Evolutionary conservation across 192 early-diverging fungal species (phyloP).

Genomic region (Backusella circina): DNA sequence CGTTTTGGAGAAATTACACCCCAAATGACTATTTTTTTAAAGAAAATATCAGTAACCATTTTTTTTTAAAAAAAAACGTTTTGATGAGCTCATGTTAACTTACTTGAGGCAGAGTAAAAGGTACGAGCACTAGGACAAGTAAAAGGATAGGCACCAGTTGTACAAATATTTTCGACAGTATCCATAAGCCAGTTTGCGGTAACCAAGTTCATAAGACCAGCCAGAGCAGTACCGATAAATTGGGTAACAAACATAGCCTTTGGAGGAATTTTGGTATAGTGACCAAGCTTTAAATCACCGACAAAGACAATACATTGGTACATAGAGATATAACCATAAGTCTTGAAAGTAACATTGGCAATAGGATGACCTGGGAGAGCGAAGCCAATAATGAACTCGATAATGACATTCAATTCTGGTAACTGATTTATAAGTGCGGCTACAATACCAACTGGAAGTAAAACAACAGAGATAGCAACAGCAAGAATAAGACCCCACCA

Average conservation of each 20-base stretch:
- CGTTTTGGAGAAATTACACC: constrained; percentile 69
- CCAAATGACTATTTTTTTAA: constrained; percentile 51
- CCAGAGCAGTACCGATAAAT: constrained; percentile 56
- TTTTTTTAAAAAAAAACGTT: too few species aligned
- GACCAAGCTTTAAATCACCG: constrained; percentile 74
- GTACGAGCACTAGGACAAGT: constrained; percentile 46
- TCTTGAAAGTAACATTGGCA: constrained; percentile 85
- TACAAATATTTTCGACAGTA: constrained; percentile 41
- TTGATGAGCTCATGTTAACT: not conserved
- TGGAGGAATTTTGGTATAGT: constrained; percentile 76
- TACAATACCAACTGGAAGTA: constrained; percentile 82
- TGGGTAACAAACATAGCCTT: constrained; percentile 59
- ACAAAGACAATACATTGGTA: constrained; percentile 75
- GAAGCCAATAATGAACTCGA: constrained; percentile 83
- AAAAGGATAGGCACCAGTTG: constrained; percentile 34
- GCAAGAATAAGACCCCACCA: constrained; percentile 75
- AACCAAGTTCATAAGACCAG: constrained; percentile 48
- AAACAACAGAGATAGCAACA: constrained; percentile 55
- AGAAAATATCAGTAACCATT: too few species aligned
- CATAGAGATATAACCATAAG: constrained; percentile 75
- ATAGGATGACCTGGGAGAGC: constrained; percentile 77
- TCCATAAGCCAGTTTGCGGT: constrained; percentile 47
- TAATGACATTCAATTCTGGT: constrained; percentile 79
- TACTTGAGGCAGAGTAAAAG: constrained; percentile 59
- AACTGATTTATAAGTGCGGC: constrained; percentile 72